Evolutionary conservation across 495 filamentous ascomycete species (phyloP), one percentile per base, ranked within the genome.

Genomic region (Penicillium ochrochloron): DNA sequence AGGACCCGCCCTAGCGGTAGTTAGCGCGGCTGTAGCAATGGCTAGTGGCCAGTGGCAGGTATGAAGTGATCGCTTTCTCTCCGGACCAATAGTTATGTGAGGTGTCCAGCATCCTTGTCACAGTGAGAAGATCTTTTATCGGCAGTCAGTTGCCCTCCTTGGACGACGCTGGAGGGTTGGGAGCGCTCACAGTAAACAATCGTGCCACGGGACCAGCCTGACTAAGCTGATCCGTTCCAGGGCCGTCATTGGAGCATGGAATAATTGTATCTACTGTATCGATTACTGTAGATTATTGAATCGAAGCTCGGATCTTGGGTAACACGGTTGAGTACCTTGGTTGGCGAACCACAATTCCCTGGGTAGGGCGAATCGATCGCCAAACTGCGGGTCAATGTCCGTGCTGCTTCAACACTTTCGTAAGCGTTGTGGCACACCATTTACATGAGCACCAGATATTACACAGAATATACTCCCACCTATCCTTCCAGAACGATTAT

Each of bases 41-140:
- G 50, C 25, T 31, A 27, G 25, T 27, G 25, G 25, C 25, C 25
- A 27, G 25, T 27, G 4, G 25, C 25, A 56, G 29, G 52, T 54
- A 54, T 29, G 15, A 54, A 17, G 25, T 42, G 48, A 25, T 15
- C 21, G 48, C 44, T 48, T 52, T 52, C 25, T 52, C 25, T 52
- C 48, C 48, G 25, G 7, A 14, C 48, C 48, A 51, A 51, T 51
- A 21, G 6, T 10, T n/a, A 15, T 31, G 25, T 3, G 8, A 29
- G 48, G 15, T 29, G 25, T 9, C 5, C 8, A 23, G 12, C 25
- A 52, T 29, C 14, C 21, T 52, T 23, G 48, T 29, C 48, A 21
- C 25, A 15, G 5, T 29, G 2, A 5, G 48, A 29, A 48, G 48
- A 52, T n/a, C 48, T 52, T 12, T 23, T 25, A 17, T 48, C 21